Evolutionary conservation across 176 grass and related monocot genomes (phyloP).

Genomic region (Phoenix roebelenii): DNA sequence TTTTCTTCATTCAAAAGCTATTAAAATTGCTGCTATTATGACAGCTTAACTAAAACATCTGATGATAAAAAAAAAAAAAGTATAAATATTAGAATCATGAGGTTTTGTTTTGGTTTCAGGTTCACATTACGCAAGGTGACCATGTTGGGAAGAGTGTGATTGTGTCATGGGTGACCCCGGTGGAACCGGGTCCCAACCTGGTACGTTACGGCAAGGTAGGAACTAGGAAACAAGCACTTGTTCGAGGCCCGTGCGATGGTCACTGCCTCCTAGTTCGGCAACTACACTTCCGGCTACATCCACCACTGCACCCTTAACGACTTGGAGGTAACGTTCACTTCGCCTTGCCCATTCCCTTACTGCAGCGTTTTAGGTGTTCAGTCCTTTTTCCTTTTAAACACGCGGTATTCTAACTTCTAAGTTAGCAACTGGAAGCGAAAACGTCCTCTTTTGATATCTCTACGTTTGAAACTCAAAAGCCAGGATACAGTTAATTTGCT

Average conservation of each 20-base stretch:
- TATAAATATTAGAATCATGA: background rate
- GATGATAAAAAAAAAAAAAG: no score
- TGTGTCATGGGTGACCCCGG: background rate
- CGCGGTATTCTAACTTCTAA: no score
- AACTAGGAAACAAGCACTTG: background rate
- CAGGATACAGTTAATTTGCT: no score
- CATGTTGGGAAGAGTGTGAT: background rate
- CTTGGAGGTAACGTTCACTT: conserved; percentile 22
- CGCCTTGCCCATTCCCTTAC: no score
- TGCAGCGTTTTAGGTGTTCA: no score
- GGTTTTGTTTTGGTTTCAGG: background rate
- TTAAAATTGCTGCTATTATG: no score
- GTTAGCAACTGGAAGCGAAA: no score
- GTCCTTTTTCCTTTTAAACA: no score
- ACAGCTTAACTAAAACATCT: no score
- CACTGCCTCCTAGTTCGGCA: conserved; percentile 36
- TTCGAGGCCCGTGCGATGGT: background rate
- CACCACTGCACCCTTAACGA: conserved; percentile 40
- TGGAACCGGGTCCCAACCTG: background rate
- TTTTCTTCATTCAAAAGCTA: background rate
- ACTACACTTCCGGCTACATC: conserved; percentile 84
- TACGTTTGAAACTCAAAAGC: no score
- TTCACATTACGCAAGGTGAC: conserved; percentile 2
- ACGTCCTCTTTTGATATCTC: no score
- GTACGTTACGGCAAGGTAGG: background rate